Evolutionary conservation across 75 land plant genomes (phyloP).

Genomic region (Picea sitchensis): DNA sequence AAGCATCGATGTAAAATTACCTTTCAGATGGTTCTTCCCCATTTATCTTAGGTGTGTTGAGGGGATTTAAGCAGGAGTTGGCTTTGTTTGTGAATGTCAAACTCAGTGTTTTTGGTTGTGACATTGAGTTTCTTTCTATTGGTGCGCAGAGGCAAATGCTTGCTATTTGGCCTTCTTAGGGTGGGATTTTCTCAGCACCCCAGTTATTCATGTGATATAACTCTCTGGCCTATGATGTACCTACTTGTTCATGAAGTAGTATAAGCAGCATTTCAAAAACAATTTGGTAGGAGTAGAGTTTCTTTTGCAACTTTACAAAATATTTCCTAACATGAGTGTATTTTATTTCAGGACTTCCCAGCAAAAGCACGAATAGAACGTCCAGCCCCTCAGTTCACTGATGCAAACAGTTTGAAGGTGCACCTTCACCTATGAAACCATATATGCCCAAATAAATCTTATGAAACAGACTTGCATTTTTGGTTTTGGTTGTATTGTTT

Average conservation of each 20-base stretch:
- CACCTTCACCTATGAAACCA: not conserved
- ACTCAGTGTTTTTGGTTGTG: not conserved
- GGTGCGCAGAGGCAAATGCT: not conserved
- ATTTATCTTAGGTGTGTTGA: not conserved
- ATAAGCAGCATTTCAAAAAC: too few species aligned
- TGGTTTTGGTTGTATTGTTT: too few species aligned
- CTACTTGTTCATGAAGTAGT: too few species aligned
- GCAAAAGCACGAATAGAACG: not conserved
- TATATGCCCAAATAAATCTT: not conserved
- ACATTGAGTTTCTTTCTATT: not conserved
- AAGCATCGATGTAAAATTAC: not conserved
- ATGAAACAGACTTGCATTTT: too few species aligned
- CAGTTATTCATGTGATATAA: not conserved
- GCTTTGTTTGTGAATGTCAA: not conserved
- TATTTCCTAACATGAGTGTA: too few species aligned
- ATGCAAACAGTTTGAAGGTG: constrained; percentile 5
- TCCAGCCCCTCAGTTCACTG: not conserved
- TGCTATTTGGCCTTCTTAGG: not conserved
- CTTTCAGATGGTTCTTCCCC: not conserved
- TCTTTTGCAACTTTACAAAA: too few species aligned
- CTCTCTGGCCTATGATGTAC: not conserved
- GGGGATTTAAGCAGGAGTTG: not conserved
- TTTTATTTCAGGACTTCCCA: not conserved
- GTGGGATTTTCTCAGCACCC: not conserved
- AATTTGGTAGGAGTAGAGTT: too few species aligned